phyloP scores from a whole-genome alignment of 2,329 filamentous ascomycete species.

The Cytospora piceae region DNA sequence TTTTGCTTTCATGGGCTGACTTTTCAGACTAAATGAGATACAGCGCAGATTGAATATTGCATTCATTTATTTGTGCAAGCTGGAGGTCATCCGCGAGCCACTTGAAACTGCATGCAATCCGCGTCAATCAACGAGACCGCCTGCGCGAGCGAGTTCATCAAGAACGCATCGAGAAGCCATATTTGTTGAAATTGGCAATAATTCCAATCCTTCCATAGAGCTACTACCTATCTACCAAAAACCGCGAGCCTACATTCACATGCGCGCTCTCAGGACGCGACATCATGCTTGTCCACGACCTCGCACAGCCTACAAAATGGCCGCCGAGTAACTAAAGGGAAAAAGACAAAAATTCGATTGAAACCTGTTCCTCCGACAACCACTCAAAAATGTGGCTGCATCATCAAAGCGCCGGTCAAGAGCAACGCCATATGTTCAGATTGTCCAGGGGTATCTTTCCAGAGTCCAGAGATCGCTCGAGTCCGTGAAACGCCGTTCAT shows the following conservation, averaged over 20 bases:
- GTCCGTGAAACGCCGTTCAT: constrained; percentile 31
- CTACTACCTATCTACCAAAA: constrained; percentile 27
- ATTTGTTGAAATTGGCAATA: constrained; percentile 11
- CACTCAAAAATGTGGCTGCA: constrained; percentile 18
- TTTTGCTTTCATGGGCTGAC: constrained; percentile 9
- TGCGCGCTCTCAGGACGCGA: constrained; percentile 22
- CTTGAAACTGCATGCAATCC: constrained; percentile 7
- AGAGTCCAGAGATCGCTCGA: constrained; percentile 32
- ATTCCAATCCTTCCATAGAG: constrained; percentile 17
- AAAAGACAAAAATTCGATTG: constrained; percentile 3
- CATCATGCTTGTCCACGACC: constrained; percentile 10
- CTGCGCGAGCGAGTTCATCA: constrained; percentile 1
- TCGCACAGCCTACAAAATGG: constrained; percentile 4
- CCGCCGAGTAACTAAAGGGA: constrained; percentile 21
- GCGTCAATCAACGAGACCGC: background rate
- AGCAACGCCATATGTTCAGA: constrained; percentile 25
- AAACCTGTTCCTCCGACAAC: constrained; percentile 22
- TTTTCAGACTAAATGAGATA: constrained; percentile 22
- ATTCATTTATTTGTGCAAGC: background rate
- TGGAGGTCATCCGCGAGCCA: constrained; percentile 3
- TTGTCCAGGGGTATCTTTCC: constrained; percentile 35
- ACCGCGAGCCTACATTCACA: constrained; percentile 17
- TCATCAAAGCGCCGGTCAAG: constrained; percentile 18
- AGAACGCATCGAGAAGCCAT: constrained; percentile 5
- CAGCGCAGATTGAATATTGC: constrained; percentile 13